phyloP scores from a whole-genome alignment of 805 yeast genomes.

The Candida arabinofermentans region DNA sequence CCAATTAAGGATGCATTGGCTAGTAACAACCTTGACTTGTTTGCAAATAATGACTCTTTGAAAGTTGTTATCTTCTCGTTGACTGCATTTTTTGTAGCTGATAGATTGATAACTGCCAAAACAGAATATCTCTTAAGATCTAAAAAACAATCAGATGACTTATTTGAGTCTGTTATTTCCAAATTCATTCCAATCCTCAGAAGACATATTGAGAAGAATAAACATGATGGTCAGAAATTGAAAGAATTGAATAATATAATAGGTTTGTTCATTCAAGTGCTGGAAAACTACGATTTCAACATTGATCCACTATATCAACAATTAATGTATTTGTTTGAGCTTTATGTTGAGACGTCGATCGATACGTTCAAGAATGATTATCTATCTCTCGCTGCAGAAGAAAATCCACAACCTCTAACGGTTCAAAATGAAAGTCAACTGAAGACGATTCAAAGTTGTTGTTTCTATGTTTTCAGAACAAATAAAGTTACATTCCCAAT shows the following conservation, averaged over 20 bases:
- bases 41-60: conserved; percentile 40
- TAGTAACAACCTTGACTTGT: conserved; percentile 25
- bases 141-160: conserved; percentile 58
- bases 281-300: conserved; percentile 68
- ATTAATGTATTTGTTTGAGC: conserved; percentile 53
- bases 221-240: conserved; percentile 41
- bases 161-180: conserved; percentile 68
- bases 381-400: conserved; percentile 59
- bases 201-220: conserved; percentile 40
- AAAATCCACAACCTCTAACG: conserved; percentile 84
- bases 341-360: conserved; percentile 54
- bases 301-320: conserved; percentile 59
- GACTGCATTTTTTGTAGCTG: conserved; percentile 74
- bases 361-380: conserved; percentile 59
- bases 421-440: conserved; percentile 58
- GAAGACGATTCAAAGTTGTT: conserved; percentile 51
- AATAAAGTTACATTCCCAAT: conserved; percentile 44
- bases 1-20: conserved; percentile 45
- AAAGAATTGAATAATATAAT: conserved; percentile 55
- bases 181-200: conserved; percentile 58
- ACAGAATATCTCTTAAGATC: conserved; percentile 64
- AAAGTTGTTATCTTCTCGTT: conserved; percentile 57
- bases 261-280: conserved; percentile 68
- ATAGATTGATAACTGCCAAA: conserved; percentile 59
- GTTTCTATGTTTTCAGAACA: conserved; percentile 23